Conservation (phyloP, 2,329 filamentous ascomycete species). For the Trichophyton mentagrophytes region DNA sequence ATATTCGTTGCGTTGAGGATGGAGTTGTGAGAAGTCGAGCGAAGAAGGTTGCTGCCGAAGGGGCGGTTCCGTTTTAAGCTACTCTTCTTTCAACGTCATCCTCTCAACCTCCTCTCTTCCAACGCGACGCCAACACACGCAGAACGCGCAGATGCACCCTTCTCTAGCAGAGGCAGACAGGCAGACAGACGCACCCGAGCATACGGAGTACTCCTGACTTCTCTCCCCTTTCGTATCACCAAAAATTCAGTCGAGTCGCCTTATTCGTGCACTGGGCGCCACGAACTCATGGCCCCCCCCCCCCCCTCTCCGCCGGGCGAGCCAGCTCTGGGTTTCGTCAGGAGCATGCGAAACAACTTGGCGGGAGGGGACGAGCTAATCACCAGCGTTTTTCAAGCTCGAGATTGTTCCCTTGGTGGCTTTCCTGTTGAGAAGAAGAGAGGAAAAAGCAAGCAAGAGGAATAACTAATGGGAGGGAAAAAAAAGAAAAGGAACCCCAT, state of each 20-base stretch:
- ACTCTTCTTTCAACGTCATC: neutral
- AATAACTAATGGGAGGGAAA: neutral
- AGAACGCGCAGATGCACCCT: no score
- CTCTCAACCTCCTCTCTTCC: neutral
- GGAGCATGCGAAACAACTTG: constrained; percentile 1
- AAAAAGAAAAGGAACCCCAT: neutral
- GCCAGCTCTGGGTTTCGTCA: neutral
- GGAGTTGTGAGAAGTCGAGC: neutral
- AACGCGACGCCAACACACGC: neutral
- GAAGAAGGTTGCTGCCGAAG: constrained; percentile 1
- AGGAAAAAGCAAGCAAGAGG: neutral
- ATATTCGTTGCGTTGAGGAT: neutral
- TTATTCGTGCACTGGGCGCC: neutral
- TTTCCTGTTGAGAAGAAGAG: neutral
- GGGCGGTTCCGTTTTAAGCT: neutral
- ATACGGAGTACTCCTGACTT: neutral
- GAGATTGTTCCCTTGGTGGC: neutral
- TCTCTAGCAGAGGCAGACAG: no score
- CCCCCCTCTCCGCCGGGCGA: neutral
- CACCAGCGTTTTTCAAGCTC: neutral
- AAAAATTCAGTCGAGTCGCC: neutral
- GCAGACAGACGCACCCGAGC: no score
- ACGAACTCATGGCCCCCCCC: neutral
- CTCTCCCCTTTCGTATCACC: neutral
- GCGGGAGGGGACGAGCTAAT: constrained; percentile 1